These are phyloP conservation scores for Chlamydomonas incerta DNA, from an alignment of 139 green algal genomes.

Conservation along the genomic window DNA sequence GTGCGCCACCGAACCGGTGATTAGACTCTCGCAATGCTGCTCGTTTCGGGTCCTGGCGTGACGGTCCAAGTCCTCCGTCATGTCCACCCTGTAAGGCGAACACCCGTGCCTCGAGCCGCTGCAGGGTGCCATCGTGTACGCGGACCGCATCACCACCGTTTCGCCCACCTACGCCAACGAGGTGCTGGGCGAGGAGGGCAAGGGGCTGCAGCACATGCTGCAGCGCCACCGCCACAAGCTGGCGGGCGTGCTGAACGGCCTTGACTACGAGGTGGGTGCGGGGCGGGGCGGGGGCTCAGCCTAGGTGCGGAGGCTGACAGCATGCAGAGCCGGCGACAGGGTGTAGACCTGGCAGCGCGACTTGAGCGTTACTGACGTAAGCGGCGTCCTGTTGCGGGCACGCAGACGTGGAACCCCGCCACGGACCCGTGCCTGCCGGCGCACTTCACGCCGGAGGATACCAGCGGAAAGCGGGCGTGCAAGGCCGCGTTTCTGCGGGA, in stretches of 20 bases:
- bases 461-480: slow-evolving; percentile 62
- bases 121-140: slow-evolving; percentile 83
- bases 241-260: slow-evolving; percentile 92
- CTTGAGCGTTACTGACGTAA: no score
- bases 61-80: no score
- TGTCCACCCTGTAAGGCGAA: no score
- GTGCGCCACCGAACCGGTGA: no score
- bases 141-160: slow-evolving; percentile 88
- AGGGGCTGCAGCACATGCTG: slow-evolving; percentile 63
- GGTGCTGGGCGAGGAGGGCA: slow-evolving; percentile 60
- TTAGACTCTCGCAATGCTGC: no score
- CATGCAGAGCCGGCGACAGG: no score
- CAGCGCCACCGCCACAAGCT: slow-evolving; percentile 62
- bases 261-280: slow-evolving; percentile 79
- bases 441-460: slow-evolving; percentile 58
- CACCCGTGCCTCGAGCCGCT: no score
- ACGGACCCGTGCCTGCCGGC: slow-evolving; percentile 26
- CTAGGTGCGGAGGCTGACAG: no score
- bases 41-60: no score
- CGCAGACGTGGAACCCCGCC: slow-evolving; percentile 31
- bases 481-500: slow-evolving; percentile 64
- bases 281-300: no score
- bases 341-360: no score
- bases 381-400: no score
- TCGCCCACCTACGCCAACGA: slow-evolving; percentile 90